phyloP scores from a whole-genome alignment of 345 rosid species.

The Cardiospermum halicacabum region DNA sequence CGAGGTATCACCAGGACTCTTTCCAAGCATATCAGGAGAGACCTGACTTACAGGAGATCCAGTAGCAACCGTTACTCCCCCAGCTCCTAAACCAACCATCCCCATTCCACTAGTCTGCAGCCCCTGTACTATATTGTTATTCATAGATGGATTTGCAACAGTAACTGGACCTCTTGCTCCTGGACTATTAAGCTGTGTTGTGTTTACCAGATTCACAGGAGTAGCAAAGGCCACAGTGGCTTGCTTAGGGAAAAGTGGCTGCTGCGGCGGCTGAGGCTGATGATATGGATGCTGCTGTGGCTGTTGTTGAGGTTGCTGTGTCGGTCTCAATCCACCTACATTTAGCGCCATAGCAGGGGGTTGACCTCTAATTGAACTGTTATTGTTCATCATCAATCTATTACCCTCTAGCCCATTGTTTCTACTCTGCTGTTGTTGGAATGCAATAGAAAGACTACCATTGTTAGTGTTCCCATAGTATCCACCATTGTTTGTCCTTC shows the following conservation, averaged over 20 bases:
- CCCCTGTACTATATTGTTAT: conserved; percentile 35
- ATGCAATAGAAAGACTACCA: conserved; percentile 40
- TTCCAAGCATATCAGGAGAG: conserved; percentile 46
- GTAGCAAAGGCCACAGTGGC: conserved; percentile 53
- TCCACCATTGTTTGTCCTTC: conserved; percentile 31
- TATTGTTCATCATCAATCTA: conserved; percentile 31
- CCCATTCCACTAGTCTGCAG: conserved; percentile 41
- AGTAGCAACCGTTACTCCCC: conserved; percentile 36
- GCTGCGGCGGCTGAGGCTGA: conserved; percentile 33
- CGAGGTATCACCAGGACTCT: conserved; percentile 53
- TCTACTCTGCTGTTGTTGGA: conserved; percentile 61
- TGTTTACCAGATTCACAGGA: conserved; percentile 32
- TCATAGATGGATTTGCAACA: conserved; percentile 35
- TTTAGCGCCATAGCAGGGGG: conserved; percentile 40
- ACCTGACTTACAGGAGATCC: conserved; percentile 64
- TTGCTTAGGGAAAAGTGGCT: conserved; percentile 66
- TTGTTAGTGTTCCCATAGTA: conserved; percentile 40
- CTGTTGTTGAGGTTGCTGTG: conserved; percentile 29
- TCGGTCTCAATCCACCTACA: conserved; percentile 39
- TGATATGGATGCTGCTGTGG: conserved; percentile 22
- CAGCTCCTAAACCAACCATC: conserved; percentile 30
- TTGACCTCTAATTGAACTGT: conserved; percentile 35
- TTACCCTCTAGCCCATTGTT: conserved; percentile 38
- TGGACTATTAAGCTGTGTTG: conserved; percentile 38
- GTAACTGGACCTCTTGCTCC: conserved; percentile 36